Base-by-base conservation (phyloP, 75 land plant genomes). In the Selaginella moellendorffii region DNA sequence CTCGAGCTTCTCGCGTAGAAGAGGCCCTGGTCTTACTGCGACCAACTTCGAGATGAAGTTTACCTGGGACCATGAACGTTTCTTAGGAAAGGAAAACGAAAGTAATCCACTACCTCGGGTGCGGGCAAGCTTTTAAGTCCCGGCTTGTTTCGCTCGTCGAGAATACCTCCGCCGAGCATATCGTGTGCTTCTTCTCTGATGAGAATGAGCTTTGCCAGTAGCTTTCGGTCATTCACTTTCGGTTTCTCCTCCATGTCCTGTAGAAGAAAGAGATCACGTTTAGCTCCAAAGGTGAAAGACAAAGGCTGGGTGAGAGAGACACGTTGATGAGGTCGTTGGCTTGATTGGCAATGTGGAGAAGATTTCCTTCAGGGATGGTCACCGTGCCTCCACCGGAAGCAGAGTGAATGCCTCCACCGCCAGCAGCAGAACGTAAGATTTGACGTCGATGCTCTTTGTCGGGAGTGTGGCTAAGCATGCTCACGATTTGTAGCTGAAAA, bases 111-210 rank as follows among this genome's bases (percentile, higher is more conserved):
- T 18, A 93, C 98, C 91, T 87, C 98, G 53, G 92, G 78, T 68
- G 81, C 76, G 46, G 98, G 96, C 30, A 93, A 82, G 56, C 80
- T 90, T 61, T 27, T 85, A 1, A 93, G 71, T 31, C 87, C 90
- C 42, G 80, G 82, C 22, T 58, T 64, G 77, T 83, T 89, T 62
- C 98, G 80, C 68, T 89, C 91, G 75, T 93, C 98, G 54, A 85
- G 72, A 52, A 89, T 74, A 31, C 96, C 98, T 72, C 98, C 98
- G 63, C 96, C 86, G 81, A 93, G 80, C 87, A 93, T 86, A 67
- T 87, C 79, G 26, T 87, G 81, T 27, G 98, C 96, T 73, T 93
- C 98, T 58, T 93, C 98, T 76, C 98, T 93, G 60, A 89, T 77
- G 66, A 93, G 69, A 67, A 93, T 90, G 65, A 93, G 86, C 69